Evolutionary conservation across 2,329 filamentous ascomycete genomes (phyloP), one percentile per base, ranked within the genome.

Genomic region (Diaporthe humulicola): DNA sequence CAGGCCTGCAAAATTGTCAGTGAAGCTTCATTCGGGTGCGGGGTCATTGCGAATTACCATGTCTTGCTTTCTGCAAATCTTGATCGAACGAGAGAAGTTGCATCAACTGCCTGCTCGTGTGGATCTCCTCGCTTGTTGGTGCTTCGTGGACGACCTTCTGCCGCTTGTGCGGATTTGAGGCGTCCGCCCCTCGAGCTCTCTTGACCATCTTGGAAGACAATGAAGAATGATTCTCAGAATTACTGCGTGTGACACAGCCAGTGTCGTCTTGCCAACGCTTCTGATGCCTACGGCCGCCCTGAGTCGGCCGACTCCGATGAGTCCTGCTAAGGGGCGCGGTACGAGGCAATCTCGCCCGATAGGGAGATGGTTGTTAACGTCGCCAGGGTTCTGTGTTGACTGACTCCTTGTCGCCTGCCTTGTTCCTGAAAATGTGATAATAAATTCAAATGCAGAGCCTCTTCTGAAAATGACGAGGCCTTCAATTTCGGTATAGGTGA

Each of bases 1-100:
- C 15, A 95, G 88, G 28, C 91, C 92, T 93, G 60, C 71, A 45
- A 70, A 61, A 12, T 52, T 56, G 48, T 57, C 67, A 75, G 15
- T 73, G 66, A 64, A 45, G 73, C 69, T 56, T 33, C 2, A 28
- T 19, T 57, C 22, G 56, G 12, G 52, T 9, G 30, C 9, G 60
- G 61, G 28, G 8, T 2, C 30, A 33, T n/a, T 52, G 15, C 19
- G 25, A 54, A 33, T 22, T 84, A 90, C 90, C 93, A 84, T 93
- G 93, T 81, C 93, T 90, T 79, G 93, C 88, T 83, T 90, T 87
- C 80, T 87, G 85, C 82, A 91, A 84, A 82, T 95, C 92, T 83
- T 95, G 93, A 78, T 93, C 88, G 80, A 95, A 95, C 73, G 87
- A 84, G 54, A 97, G 87, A 58, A 95, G 87, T 75, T 91, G 88